Evolutionary conservation across 768 basidiomycete genomes (phyloP).

Genomic region (Phylloporus sp.): DNA sequence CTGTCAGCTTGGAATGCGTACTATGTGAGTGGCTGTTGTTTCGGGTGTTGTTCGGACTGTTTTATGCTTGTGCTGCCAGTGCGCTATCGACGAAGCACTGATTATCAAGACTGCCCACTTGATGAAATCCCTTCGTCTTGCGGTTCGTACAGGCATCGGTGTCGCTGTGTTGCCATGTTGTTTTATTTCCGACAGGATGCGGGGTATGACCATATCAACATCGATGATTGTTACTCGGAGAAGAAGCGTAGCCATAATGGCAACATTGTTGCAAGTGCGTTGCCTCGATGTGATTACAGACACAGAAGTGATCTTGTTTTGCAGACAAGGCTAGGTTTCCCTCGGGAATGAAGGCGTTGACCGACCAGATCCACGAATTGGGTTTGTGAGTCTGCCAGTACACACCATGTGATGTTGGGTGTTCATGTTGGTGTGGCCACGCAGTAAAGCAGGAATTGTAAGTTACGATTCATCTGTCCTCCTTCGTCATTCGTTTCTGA

Average conservation of each 20-base stretch:
- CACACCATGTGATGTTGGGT: background rate
- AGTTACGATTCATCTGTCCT: slow-evolving; percentile 15
- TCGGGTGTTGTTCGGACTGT: background rate
- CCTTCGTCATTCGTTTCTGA: slow-evolving; percentile 3
- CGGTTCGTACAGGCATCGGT: slow-evolving; percentile 31
- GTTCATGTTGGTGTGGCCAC: background rate
- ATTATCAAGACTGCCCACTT: slow-evolving; percentile 47
- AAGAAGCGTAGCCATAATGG: slow-evolving; percentile 48
- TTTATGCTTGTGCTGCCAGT: slow-evolving; percentile 33
- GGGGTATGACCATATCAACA: slow-evolving; percentile 56
- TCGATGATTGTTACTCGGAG: slow-evolving; percentile 66
- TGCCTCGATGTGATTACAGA: background rate
- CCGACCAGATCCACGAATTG: slow-evolving; percentile 50
- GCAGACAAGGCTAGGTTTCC: slow-evolving; percentile 51
- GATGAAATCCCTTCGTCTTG: slow-evolving; percentile 50
- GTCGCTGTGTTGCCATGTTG: background rate
- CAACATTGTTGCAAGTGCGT: slow-evolving; percentile 52
- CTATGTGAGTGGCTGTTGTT: slow-evolving; percentile 38
- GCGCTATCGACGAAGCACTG: slow-evolving; percentile 53
- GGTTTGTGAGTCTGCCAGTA: slow-evolving; percentile 45
- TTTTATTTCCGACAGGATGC: slow-evolving; percentile 39
- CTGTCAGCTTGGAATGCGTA: slow-evolving; percentile 65
- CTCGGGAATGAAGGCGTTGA: slow-evolving; percentile 55
- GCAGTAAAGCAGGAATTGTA: slow-evolving; percentile 61
- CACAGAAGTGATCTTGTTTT: slow-evolving; percentile 1